phyloP scores from a whole-genome alignment of 2,329 filamentous ascomycete genomes.

The Macrophomina pseudophaseolina region DNA sequence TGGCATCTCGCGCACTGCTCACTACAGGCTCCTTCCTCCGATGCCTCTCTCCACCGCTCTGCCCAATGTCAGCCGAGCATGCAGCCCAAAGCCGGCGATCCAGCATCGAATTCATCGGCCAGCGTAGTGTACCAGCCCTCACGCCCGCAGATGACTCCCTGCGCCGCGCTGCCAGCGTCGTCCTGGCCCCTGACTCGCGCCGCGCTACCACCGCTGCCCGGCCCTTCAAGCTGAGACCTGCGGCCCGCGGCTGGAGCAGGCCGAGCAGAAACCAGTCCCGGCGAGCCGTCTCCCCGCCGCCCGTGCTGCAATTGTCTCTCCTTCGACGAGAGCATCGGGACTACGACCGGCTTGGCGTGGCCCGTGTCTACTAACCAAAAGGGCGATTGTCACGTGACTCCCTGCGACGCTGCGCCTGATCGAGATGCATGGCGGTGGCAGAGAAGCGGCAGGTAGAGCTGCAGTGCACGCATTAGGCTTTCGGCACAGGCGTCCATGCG shows the following conservation, averaged over 20 bases:
- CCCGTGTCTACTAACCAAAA: background rate
- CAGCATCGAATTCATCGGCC: slow-evolving; percentile 6
- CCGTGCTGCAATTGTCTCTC: background rate
- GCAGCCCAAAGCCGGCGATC: slow-evolving; percentile 16
- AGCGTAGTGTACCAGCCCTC: background rate
- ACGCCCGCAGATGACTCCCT: background rate
- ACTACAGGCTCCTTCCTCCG: background rate
- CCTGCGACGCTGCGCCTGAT: background rate
- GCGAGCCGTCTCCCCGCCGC: background rate
- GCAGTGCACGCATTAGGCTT: slow-evolving; percentile 1
- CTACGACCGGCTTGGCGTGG: too few species aligned
- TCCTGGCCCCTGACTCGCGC: slow-evolving; percentile 15
- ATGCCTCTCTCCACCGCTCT: slow-evolving; percentile 5
- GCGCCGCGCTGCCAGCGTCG: background rate
- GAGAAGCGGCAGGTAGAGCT: background rate
- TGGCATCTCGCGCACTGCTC: background rate
- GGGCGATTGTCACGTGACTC: background rate
- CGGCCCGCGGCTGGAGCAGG: background rate
- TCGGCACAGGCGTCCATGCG: slow-evolving; percentile 2
- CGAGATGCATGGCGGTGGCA: background rate
- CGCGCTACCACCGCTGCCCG: background rate
- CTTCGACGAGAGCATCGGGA: background rate
- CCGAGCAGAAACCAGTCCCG: background rate
- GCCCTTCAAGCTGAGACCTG: background rate
- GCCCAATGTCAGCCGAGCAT: slow-evolving; percentile 10